phyloP scores from a whole-genome alignment of 805 yeast genomes.

The Monosporozyma siamensis region DNA sequence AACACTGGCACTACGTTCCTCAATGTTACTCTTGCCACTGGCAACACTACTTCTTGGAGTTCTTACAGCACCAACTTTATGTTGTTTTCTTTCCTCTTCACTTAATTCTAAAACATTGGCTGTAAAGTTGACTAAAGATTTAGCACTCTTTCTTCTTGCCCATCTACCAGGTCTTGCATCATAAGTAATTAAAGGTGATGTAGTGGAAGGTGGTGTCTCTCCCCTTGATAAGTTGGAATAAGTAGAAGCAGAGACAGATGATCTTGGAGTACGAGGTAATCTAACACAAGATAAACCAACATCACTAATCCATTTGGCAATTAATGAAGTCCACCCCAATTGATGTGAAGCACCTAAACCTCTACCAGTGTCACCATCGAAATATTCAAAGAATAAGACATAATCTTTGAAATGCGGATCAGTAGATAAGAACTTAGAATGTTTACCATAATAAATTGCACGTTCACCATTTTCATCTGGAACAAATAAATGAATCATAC shows the following conservation, averaged over 20 bases:
- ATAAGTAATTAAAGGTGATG: slow-evolving; percentile 6
- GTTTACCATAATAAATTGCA: slow-evolving; percentile 67
- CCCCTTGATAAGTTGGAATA: not conserved
- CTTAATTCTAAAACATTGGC: slow-evolving; percentile 57
- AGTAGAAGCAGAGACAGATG: slow-evolving; percentile 17
- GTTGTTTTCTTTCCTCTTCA: slow-evolving; percentile 43
- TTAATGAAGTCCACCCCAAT: slow-evolving; percentile 93
- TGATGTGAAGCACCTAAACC: slow-evolving; percentile 93
- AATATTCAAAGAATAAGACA: slow-evolving; percentile 77
- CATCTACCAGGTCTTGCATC: slow-evolving; percentile 40
- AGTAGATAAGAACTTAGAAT: slow-evolving; percentile 48
- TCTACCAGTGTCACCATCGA: slow-evolving; percentile 90
- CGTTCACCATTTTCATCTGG: slow-evolving; percentile 60
- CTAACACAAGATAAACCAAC: slow-evolving; percentile 55
- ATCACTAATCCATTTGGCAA: slow-evolving; percentile 87
- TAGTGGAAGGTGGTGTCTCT: slow-evolving; percentile 8
- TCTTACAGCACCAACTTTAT: slow-evolving; percentile 18
- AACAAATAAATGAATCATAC: slow-evolving; percentile 68
- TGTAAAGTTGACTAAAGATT: slow-evolving; percentile 58
- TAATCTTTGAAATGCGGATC: slow-evolving; percentile 69
- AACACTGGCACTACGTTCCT: not conserved
- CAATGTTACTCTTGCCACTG: slow-evolving; percentile 5
- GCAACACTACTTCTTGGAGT: slow-evolving; percentile 21
- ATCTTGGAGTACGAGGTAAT: slow-evolving; percentile 24
- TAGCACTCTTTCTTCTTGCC: slow-evolving; percentile 63